A percentile compares a stretch with the other conserved stretches of the same genome.
Evolutionary conservation across 495 filamentous ascomycete genomes (phyloP).

Genomic region (Penicillium subrubescens): DNA sequence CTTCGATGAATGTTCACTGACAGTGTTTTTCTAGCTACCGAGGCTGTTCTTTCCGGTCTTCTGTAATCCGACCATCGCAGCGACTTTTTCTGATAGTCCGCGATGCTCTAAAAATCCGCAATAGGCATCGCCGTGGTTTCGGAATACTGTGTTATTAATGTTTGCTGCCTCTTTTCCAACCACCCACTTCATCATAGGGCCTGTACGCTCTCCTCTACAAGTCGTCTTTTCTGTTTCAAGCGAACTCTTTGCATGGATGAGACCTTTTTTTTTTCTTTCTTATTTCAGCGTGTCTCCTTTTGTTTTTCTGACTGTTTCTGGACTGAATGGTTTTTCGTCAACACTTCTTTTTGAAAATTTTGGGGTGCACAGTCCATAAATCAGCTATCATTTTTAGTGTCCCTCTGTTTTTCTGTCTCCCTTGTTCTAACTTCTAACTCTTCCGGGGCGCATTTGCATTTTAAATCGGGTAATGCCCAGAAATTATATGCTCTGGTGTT

Average conservation of each 20-base stretch:
- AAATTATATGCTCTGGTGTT: conserved; percentile 7
- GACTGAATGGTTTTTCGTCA: not conserved
- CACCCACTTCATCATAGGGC: not conserved
- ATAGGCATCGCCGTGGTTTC: not conserved
- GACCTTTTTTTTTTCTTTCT: conserved; percentile 1
- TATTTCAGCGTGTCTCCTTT: conserved; percentile 12
- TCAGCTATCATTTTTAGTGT: not conserved
- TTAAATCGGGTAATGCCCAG: conserved; percentile 6
- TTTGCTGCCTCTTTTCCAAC: not conserved
- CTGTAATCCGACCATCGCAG: conserved; percentile 42
- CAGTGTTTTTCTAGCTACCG: conserved; percentile 57
- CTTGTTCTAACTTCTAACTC: not conserved
- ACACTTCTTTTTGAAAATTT: conserved; percentile 6
- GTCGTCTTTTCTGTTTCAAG: conserved; percentile 15
- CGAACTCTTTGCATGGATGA: conserved; percentile 24
- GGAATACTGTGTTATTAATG: conserved; percentile 19
- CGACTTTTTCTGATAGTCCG: not conserved
- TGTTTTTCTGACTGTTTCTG: not conserved
- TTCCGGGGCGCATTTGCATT: conserved; percentile 6
- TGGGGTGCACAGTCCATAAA: conserved; percentile 8
- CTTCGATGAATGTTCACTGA: conserved; percentile 34
- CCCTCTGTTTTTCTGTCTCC: not conserved
- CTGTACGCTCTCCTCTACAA: not conserved
- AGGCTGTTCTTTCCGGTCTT: conserved; percentile 72
- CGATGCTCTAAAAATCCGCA: not conserved